Evolutionary conservation across 176 grass and related monocot genomes (phyloP), one percentile per base, ranked within the genome.

Genomic region (Oryza glaberrima): DNA sequence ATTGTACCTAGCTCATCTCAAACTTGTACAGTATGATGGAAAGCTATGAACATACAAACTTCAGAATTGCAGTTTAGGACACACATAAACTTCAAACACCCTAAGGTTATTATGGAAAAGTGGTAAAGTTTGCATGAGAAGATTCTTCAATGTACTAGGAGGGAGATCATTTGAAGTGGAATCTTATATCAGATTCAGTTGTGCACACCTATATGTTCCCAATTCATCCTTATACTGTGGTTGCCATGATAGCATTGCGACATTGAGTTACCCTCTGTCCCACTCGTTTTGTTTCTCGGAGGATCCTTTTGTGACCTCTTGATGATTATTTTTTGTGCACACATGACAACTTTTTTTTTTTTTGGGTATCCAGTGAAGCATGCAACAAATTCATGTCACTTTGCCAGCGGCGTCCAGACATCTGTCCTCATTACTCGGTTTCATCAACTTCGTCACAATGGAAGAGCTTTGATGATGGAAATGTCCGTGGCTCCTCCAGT

Each of bases 371-470:
- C 97, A 99, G 97, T 20, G 97, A 99, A 90, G 94, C 94, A 68
- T 99, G 94, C 88, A 86, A 72, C 69, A 92, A 92, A 80, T 99
- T 96, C 89, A 88, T 92, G 77, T 91, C 87, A 79, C 78, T 99
- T 84, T 99, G 90, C 77, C 90, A 96, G 76, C 90, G 88, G 30
- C 88, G 82, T 58, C 90, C 91, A 71, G 97, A 96, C 38, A 85
- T 96, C 82, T 78, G 73, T 76, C 85, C 91, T 52, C 82, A 85
- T 44, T 81, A 86, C 46, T 12, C 85, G 76, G 47, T 54, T 6
- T 82, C 82, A 82, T 45, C 75, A 71, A 64, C 80, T 82, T 77
- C 82, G 77, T 86, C 76, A 60, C 88, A 90, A 48, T 86, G 84
- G 81, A 99, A 92, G 78, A 86, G 79, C 77, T 84, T 96, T 43